Conservation (phyloP, 2,329 filamentous ascomycete genomes). For the Cordyceps fumosorosea region DNA sequence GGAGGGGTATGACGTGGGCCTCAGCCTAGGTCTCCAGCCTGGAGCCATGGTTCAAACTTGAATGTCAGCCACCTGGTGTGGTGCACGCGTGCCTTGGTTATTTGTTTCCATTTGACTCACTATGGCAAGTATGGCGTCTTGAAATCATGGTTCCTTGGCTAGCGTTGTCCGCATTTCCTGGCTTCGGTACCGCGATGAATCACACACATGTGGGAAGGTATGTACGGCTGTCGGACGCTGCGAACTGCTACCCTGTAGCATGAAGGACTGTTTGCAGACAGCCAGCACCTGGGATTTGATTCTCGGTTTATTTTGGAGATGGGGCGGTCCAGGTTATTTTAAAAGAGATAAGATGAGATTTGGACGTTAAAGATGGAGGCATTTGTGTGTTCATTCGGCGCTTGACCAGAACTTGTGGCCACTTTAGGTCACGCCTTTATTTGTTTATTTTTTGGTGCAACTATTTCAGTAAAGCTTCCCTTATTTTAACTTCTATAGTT, state of each 20-base stretch:
- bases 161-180: background rate
- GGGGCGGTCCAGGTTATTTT: too few relatives aligned
- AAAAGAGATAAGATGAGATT: too few relatives aligned
- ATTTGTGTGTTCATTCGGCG: too few relatives aligned
- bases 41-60: background rate
- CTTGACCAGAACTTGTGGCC: too few relatives aligned
- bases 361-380: too few relatives aligned
- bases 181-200: background rate
- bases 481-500: too few relatives aligned
- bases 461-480: too few relatives aligned
- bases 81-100: background rate
- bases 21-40: background rate
- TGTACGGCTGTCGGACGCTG: background rate
- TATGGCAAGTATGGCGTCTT: background rate
- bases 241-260: background rate
- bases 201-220: background rate
- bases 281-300: too few relatives aligned
- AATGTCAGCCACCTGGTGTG: background rate
- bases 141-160: background rate
- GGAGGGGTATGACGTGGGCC: conserved; percentile 13
- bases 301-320: too few relatives aligned
- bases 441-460: too few relatives aligned
- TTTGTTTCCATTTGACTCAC: background rate
- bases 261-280: background rate
- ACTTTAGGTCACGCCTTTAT: too few relatives aligned